Evolutionary conservation across 2,329 filamentous ascomycete species (phyloP).

Genomic region (Clarireedia hainanense): DNA sequence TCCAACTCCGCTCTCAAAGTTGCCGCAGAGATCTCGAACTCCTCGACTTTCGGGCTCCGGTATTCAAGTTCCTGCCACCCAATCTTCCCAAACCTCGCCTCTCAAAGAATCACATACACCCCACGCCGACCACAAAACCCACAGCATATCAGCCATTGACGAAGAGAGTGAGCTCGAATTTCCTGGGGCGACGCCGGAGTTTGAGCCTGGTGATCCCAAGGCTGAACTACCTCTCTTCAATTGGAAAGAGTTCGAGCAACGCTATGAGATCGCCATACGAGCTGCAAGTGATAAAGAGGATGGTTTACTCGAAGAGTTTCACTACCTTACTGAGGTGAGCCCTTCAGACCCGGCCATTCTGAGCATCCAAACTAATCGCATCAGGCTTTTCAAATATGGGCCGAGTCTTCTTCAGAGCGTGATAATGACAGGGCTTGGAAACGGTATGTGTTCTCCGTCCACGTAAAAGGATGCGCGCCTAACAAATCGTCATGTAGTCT

Average conservation of each 20-base stretch:
- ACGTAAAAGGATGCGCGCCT: background rate
- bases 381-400: slow-evolving; percentile 80
- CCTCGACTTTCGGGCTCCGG: background rate
- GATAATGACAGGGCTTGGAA: slow-evolving; percentile 74
- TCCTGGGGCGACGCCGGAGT: background rate
- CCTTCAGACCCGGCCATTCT: background rate
- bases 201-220: background rate
- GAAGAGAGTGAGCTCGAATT: background rate
- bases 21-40: slow-evolving; percentile 6
- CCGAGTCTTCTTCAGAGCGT: slow-evolving; percentile 59
- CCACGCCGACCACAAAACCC: background rate
- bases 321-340: slow-evolving; percentile 46
- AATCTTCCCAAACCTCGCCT: slow-evolving; percentile 1
- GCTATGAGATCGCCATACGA: slow-evolving; percentile 59
- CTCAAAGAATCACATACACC: slow-evolving; percentile 1
- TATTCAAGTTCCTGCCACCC: slow-evolving; percentile 4
- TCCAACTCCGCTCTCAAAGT: slow-evolving; percentile 3
- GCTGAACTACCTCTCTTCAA: slow-evolving; percentile 41
- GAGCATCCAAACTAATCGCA: background rate
- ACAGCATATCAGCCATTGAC: background rate
- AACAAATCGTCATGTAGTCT: slow-evolving; percentile 41
- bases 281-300: slow-evolving; percentile 57
- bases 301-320: slow-evolving; percentile 58
- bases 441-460: slow-evolving; percentile 41
- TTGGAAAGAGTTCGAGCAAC: slow-evolving; percentile 66